phyloP scores from a whole-genome alignment of 768 basidiomycete genomes.

The Hypholoma sublateritium region DNA sequence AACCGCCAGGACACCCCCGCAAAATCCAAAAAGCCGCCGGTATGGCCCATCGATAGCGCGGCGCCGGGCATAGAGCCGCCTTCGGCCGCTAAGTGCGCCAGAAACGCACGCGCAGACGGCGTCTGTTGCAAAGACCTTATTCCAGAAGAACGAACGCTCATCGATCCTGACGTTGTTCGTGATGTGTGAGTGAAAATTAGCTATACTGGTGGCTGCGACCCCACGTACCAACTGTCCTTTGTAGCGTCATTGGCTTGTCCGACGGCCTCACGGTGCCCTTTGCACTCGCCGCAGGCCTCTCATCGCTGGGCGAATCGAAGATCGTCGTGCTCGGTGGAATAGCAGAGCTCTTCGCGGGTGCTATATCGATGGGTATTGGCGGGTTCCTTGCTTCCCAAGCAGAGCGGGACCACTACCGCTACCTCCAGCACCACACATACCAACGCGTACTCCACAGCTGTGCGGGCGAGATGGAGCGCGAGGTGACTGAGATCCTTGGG shows the following conservation, averaged over 20 bases:
- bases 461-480: conserved; percentile 94
- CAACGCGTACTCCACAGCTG: conserved; percentile 88
- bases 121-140: conserved; percentile 90
- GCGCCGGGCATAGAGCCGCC: conserved; percentile 40
- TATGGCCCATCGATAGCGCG: conserved; percentile 63
- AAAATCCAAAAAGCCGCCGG: conserved; percentile 44
- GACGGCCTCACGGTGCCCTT: conserved; percentile 93
- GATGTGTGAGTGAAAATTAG: conserved; percentile 64
- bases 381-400: conserved; percentile 97
- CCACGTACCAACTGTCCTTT: conserved; percentile 4
- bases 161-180: conserved; percentile 85
- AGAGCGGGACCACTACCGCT: conserved; percentile 93
- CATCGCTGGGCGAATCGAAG: conserved; percentile 83
- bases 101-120: conserved; percentile 53
- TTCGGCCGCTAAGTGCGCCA: conserved; percentile 56
- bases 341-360: conserved; percentile 95
- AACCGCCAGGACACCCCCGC: conserved; percentile 21
- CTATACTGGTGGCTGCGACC: neutral
- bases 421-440: conserved; percentile 70
- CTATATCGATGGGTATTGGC: conserved; percentile 98
- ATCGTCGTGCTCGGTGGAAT: conserved; percentile 94
- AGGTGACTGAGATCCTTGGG: conserved; percentile 84
- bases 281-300: conserved; percentile 85
- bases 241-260: conserved; percentile 84
- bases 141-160: conserved; percentile 75